phyloP scores from a whole-genome alignment of 1,284 basidiomycete species.

The Microbotryum violaceum region DNA sequence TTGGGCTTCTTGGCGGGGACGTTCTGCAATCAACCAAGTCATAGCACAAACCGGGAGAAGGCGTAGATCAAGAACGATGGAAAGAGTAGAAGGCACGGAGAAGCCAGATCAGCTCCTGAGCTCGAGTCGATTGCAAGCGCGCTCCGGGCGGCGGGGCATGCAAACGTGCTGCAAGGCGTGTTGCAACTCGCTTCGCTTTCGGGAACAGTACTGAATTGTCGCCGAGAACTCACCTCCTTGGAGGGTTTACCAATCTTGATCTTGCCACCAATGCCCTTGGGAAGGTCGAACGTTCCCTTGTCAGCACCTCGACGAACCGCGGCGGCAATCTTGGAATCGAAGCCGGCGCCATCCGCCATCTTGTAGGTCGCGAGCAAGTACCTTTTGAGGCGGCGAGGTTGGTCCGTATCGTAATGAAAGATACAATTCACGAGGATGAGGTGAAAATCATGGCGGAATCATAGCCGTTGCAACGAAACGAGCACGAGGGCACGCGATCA shows the following conservation, averaged over 20 bases:
- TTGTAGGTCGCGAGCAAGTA: slow-evolving; percentile 19
- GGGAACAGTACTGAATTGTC: too few species aligned
- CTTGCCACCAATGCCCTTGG: slow-evolving; percentile 31
- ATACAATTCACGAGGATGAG: neutral
- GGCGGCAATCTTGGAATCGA: slow-evolving; percentile 10
- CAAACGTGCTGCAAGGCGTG: too few species aligned
- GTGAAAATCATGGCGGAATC: too few species aligned
- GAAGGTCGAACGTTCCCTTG: slow-evolving; percentile 26
- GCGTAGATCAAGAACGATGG: too few species aligned
- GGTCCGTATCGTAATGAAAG: neutral
- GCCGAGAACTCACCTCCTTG: neutral
- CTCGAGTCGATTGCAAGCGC: too few species aligned
- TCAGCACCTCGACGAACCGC: slow-evolving; percentile 23
- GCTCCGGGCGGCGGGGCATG: too few species aligned
- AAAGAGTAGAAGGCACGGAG: too few species aligned
- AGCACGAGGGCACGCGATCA: neutral
- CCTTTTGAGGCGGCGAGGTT: neutral
- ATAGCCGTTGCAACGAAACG: neutral
- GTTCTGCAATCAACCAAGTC: neutral
- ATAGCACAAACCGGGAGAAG: too few species aligned
- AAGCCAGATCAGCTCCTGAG: too few species aligned
- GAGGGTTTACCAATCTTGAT: slow-evolving; percentile 16
- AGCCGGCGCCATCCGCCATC: slow-evolving; percentile 5
- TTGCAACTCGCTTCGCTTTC: too few species aligned
- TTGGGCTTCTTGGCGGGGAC: slow-evolving; percentile 4